Percentiles rank a stretch among this genome's conserved stretches.
Conservation (phyloP, 495 filamentous ascomycete genomes). For the Aspergillus biplanus region DNA sequence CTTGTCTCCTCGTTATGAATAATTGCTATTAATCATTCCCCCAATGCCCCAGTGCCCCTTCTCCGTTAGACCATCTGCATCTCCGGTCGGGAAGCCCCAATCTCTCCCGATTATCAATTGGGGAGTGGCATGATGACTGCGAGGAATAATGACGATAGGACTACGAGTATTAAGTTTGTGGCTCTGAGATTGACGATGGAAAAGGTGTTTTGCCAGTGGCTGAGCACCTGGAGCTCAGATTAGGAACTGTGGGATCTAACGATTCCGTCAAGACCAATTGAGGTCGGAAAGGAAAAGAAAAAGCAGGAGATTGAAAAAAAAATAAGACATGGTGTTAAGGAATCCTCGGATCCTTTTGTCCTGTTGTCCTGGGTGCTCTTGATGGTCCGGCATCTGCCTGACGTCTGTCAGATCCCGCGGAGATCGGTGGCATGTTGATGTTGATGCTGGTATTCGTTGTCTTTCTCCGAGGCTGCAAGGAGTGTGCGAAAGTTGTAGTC, state of each 20-base stretch:
- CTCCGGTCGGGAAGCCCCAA: background rate
- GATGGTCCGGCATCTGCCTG: background rate
- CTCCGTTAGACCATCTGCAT: background rate
- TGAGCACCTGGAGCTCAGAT: background rate
- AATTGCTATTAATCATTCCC: constrained; percentile 14
- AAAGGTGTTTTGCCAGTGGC: background rate
- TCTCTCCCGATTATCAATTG: background rate
- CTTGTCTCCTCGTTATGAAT: background rate
- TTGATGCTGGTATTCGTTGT: background rate
- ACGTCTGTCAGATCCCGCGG: constrained; percentile 6
- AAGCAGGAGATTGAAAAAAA: background rate
- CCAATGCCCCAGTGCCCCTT: background rate
- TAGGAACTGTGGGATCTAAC: background rate
- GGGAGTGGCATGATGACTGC: background rate
- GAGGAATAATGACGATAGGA: background rate
- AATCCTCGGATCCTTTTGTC: background rate
- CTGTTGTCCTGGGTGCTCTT: background rate
- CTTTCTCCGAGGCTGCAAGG: constrained; percentile 20
- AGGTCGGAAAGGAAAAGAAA: background rate
- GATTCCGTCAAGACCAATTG: background rate
- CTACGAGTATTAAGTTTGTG: background rate
- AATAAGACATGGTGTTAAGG: background rate
- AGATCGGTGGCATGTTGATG: background rate
- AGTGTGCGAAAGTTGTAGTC: background rate
- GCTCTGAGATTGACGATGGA: background rate